phyloP scores from a whole-genome alignment of 495 filamentous ascomycete genomes.

The Penicillium paxilli region DNA sequence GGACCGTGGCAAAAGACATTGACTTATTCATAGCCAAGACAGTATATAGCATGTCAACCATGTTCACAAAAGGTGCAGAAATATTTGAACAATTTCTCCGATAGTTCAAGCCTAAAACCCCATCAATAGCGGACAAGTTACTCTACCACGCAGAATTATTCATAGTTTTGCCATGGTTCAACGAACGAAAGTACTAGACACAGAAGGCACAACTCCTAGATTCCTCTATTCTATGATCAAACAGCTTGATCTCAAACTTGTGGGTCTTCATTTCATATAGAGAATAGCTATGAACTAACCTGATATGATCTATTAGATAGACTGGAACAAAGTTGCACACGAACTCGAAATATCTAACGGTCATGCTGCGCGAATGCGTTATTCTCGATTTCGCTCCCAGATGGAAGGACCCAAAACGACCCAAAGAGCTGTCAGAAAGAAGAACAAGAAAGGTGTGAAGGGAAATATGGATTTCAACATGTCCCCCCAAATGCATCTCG shows the following conservation, averaged over 20 bases:
- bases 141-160: no score
- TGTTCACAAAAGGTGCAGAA: background rate
- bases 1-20: no score
- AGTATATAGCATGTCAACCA: background rate
- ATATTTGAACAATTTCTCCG: no score
- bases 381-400: slow-evolving; percentile 64
- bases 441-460: slow-evolving; percentile 8
- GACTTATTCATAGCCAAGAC: background rate
- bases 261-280: slow-evolving; percentile 33
- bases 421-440: slow-evolving; percentile 16
- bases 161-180: slow-evolving; percentile 23
- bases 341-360: slow-evolving; percentile 70
- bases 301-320: slow-evolving; percentile 53
- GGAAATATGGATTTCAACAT: no score
- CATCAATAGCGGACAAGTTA: no score
- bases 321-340: slow-evolving; percentile 69
- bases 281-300: background rate
- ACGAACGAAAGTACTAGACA: slow-evolving; percentile 47
- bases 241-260: slow-evolving; percentile 72
- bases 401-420: slow-evolving; percentile 49
- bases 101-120: background rate
- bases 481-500: background rate
- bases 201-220: slow-evolving; percentile 47
- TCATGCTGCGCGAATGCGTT: slow-evolving; percentile 81
- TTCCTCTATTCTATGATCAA: slow-evolving; percentile 77